Evolutionary conservation across 2,329 filamentous ascomycete genomes (phyloP), one percentile per base, ranked within the genome.

Genomic region (Teratosphaeria zuluensis): DNA sequence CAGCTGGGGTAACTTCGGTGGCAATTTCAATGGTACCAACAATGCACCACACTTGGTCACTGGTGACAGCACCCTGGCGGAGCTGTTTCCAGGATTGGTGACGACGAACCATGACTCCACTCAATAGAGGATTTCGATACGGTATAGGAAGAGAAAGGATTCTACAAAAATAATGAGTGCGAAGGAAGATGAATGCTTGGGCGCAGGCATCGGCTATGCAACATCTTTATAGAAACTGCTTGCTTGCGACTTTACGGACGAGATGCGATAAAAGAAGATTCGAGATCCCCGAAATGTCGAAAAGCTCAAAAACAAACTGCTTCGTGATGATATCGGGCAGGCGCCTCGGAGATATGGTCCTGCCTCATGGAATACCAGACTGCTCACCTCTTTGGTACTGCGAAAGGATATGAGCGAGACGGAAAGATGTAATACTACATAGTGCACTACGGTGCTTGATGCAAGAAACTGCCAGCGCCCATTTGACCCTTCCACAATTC

Each of bases 1-100:
- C 59, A 65, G 61, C 59, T 69, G 77, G 64, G 74, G 73, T 46
- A 75, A 73, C 31, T 63, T 70, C 46, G 70, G 69, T 35, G 62
- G 63, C 7, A 60, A 62, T 7, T 63, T 60, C 51, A 57, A 59
- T 51, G 19, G 16, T 14, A 48, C 16, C 42, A 33, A 31, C 51
- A 51, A 51, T 31, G 42, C 52, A 31, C 59, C 61, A 30, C 31
- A 46, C 12, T 12, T 64, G 14, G 38, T 57, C 12, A 55, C 62
- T 38, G 69, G 65, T 35, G 70, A 64, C 57, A 70, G 61, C 51
- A 59, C 69, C 62, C 48, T 67, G 28, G 51, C 66, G 54, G 58
- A 71, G 53, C 60, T 68, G 21, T 69, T 69, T 59, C 66, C 66
- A 4, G 66, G 66, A 48, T 58, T 69, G 53, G 61, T 48, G 42